Conservation (phyloP, 2,329 filamentous ascomycete species). For the Calonectria crousiana region DNA sequence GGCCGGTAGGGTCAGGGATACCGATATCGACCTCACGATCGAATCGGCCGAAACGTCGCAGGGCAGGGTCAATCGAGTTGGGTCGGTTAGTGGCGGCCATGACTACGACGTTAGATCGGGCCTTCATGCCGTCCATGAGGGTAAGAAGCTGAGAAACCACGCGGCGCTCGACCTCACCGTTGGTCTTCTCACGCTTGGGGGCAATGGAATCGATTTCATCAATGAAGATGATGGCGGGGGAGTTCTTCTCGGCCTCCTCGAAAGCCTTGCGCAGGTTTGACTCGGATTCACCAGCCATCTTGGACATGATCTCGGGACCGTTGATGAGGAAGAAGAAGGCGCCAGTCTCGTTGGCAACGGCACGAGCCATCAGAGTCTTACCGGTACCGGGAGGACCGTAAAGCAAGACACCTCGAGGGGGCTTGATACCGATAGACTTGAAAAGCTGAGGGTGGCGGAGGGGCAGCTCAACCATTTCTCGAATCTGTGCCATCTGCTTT, state of each 20-base stretch:
- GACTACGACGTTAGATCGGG: slow-evolving; percentile 96
- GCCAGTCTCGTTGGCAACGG: slow-evolving; percentile 98
- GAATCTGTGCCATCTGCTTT: slow-evolving; percentile 99
- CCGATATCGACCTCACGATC: slow-evolving; percentile 99
- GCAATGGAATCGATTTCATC: slow-evolving; percentile 99
- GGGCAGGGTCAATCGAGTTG: slow-evolving; percentile 97
- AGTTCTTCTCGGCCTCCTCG: slow-evolving; percentile 99
- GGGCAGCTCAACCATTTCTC: slow-evolving; percentile 97
- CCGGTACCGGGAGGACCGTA: slow-evolving; percentile 97
- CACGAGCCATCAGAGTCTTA: slow-evolving; percentile 99
- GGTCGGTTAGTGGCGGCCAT: slow-evolving; percentile 99
- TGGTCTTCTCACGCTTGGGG: slow-evolving; percentile 99
- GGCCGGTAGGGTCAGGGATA: slow-evolving; percentile 96
- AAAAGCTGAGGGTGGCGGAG: slow-evolving; percentile 98
- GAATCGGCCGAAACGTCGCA: slow-evolving; percentile 98
- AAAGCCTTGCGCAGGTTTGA: slow-evolving; percentile 99
- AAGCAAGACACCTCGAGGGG: slow-evolving; percentile 96
- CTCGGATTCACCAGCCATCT: slow-evolving; percentile 99
- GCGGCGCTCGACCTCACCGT: slow-evolving; percentile 98
- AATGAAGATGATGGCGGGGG: slow-evolving; percentile 98
- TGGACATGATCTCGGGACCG: slow-evolving; percentile 99
- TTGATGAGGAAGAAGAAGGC: slow-evolving; percentile 99
- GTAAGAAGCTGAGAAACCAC: slow-evolving; percentile 97
- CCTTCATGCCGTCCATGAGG: slow-evolving; percentile 99
- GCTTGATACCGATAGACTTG: slow-evolving; percentile 99